Evolutionary conservation across 1,284 basidiomycete genomes (phyloP), one percentile per base, ranked within the genome.

Genomic region (Ceratobasidium sp.): DNA sequence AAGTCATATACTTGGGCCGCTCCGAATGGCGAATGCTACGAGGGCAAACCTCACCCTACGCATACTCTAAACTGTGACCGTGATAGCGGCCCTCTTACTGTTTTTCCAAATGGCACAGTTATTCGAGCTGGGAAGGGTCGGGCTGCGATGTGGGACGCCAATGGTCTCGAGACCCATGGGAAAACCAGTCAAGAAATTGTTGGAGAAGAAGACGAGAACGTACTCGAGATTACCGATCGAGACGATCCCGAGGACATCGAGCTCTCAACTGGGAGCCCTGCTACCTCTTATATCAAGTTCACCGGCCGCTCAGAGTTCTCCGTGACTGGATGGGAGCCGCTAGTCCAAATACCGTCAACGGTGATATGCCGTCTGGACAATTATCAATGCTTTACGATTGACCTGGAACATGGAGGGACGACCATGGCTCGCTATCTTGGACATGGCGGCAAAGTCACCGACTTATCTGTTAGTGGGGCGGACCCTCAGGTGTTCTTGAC

Each of bases 401-500:
- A 74, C 27, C 41, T 74, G 19, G 74, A 43, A 34, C 63, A 53
- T 24, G 37, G 34, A 13, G 74, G 74, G 14, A 29, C 58, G 3
- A 29, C 31, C 1, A 39, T n/a, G 3, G 31, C 53, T 3, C 37
- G 56, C 19, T 74, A 68, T 24, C 27, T 74, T 41, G 74, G 74
- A 24, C 74, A 74, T 56, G 74, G 74, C n/a, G 74, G 59, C 24
- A 49, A 19, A 11, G 16, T 74, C 9, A 14, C 22, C n/a, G 56
- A 58, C 22, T 31, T 74, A 6, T 54, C 62, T 2, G 31, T 58
- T 11, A 59, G 54, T 31, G 39, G 14, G 1, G 53, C 19, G 8
- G 74, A 74, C 31, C 62, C 63, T 1, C 37, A 65, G 6, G 34
- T 61, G 13, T 74, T 74, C 31, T 53, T 74, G 24, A 58, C 74